A percentile compares a stretch with the other conserved stretches of the same genome.
These are phyloP conservation scores for Botrytis cinerea DNA, from an alignment of 2,329 filamentous ascomycete species.

Conservation along the genomic window DNA sequence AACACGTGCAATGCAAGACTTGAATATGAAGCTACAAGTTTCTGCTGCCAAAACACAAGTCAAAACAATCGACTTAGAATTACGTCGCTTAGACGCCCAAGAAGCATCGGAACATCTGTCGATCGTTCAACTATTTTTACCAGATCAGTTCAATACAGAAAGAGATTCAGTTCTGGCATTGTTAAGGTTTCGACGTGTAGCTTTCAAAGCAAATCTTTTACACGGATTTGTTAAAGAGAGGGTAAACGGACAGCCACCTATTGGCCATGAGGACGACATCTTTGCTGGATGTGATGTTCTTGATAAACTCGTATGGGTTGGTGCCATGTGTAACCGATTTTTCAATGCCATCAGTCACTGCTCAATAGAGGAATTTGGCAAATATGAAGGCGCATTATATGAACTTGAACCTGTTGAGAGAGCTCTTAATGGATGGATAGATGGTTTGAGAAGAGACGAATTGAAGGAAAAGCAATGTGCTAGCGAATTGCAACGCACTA, in stretches of 20 bases:
- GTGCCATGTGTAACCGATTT: constrained; percentile 81
- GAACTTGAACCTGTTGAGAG: constrained; percentile 92
- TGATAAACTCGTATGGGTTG: constrained; percentile 83
- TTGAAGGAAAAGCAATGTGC: constrained; percentile 82
- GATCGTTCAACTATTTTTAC: constrained; percentile 86
- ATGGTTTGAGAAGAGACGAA: constrained; percentile 79
- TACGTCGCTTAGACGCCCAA: constrained; percentile 82
- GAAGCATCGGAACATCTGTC: constrained; percentile 85
- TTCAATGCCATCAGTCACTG: constrained; percentile 78
- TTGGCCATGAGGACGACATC: constrained; percentile 73
- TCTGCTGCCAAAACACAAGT: constrained; percentile 89
- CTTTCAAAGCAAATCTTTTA: constrained; percentile 83
- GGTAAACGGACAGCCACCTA: constrained; percentile 65
- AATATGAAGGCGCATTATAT: constrained; percentile 76
- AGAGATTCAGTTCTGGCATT: constrained; percentile 85
- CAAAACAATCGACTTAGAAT: constrained; percentile 90
- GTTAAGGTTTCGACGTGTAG: constrained; percentile 82
- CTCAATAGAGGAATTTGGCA: constrained; percentile 74
- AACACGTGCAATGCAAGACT: constrained; percentile 92
- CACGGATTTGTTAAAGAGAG: constrained; percentile 78
- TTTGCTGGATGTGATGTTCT: constrained; percentile 79
- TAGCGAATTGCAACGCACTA: constrained; percentile 77
- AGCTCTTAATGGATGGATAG: constrained; percentile 84
- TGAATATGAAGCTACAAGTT: constrained; percentile 90
- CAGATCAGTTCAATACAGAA: constrained; percentile 78